Base-by-base conservation (phyloP, 352 stramenopile species). In the Pythium rhizo-oryzae region DNA sequence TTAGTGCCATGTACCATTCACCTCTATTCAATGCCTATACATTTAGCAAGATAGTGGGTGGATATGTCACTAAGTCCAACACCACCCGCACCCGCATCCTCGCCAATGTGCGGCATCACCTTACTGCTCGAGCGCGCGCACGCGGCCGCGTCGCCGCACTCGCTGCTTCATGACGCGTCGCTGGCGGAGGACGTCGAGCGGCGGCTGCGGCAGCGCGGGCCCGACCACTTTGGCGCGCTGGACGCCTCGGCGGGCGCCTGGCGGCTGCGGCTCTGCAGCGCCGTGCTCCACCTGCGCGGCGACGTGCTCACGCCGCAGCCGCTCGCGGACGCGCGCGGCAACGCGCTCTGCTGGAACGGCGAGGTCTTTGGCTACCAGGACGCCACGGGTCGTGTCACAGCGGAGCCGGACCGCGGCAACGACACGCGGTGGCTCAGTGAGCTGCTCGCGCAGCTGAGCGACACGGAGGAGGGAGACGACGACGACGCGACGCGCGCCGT, bases 341-440 rank as follows among this genome's bases (percentile, higher is more conserved):
- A 93, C 67, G 75, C 93, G 5, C 63, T 96, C 43, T 85, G 87
- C 63, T 99, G 95, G 95, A 99, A 99, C 78, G 96, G 94, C 54
- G 95, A 99, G 84, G 83, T 97, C 16, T 84, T 98, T 84, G 80
- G 72, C 57, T 69, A 69, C 39, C 50, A 33, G n/a, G 18, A 70
- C 37, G 30, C n/a, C 41, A 53, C 25, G 15, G 30, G 19, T 1
- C n/a, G 70, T 19, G 18, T 9, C 16, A 67, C 74, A 18, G 68
- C 74, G 15, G 60, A 24, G 24, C 51, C 67, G 50, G 68, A 74
- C 15, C 63, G 66, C 25, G 60, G 51, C 15, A 84, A 71, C 68
- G 76, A 92, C 58, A 90, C 79, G 19, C 37, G 69, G 46, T 83
- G 82, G 24, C 60, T 93, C 37, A 79, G 77, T 12, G 52, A 86